Evolutionary conservation across 73 alveolate species (phyloP), one percentile per base, ranked within the genome.

Genomic region (Paramecium primaurelia): DNA sequence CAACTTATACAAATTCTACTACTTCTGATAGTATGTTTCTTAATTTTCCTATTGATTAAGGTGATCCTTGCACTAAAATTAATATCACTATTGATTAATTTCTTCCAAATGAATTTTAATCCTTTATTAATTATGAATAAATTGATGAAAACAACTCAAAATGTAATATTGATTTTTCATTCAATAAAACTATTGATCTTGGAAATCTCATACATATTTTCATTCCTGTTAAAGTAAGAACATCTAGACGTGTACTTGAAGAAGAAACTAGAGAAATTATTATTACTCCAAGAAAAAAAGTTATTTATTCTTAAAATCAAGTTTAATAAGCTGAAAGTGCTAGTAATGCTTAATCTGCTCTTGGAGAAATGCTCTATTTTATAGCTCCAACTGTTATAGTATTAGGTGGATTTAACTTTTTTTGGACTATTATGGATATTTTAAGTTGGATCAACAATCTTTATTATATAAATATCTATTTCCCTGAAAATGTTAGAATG

Each of bases 381-480:
- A 37, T 75, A 75, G 88, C 60, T 3, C 88, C 88, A 3, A 14
- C 49, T 4, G 34, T 60, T n/a, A 20, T 40, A 14, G 2, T 75
- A 37, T 4, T 75, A 75, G 88, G 88, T 12, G 88, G 88, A 40
- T 75, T 75, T n/a, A 45, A 75, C 42, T 75, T 75, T 30, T 75
- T 75, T 40, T 40, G 58, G 60, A 75, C 88, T 14, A 75, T 75
- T 34, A n/a, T 75, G 59, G 88, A 75, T 75, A 75, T 75, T 16
- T n/a, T 75, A 75, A 75, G 64, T 75, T 75, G 88, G 88, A 75
- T 75, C 18, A 75, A 75, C 16, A 75, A 75, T 20, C 26, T 75
- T 14, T 75, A 75, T 75, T 75, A 34, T 8, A 30, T 75, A 1
- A 75, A 75, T 37, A 75, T 75, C 18, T 26, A 75, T 32, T 75